A percentile compares a stretch with the other conserved stretches of the same genome.
Evolutionary conservation across 805 yeast genomes (phyloP).

Genomic region (Saccharomycopsis selenospora): DNA sequence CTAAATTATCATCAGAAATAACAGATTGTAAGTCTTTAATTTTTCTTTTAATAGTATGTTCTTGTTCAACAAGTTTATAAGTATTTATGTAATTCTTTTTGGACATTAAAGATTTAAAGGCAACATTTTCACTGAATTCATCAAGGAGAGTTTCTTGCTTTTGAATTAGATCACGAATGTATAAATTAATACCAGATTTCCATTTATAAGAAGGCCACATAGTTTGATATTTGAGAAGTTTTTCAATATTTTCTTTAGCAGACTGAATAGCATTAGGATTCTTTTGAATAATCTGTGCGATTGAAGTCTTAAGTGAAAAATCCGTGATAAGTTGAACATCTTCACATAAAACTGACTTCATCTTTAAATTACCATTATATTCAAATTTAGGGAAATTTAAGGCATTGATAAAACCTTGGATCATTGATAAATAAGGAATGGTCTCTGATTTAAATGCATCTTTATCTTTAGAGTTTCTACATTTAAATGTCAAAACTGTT

Average conservation of each 20-base stretch:
- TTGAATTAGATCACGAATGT: slow-evolving; percentile 31
- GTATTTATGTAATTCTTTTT: slow-evolving; percentile 41
- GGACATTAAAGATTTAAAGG: slow-evolving; percentile 23
- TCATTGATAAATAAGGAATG: slow-evolving; percentile 29
- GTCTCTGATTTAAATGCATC: slow-evolving; percentile 21
- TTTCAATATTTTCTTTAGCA: slow-evolving; percentile 31
- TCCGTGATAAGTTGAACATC: slow-evolving; percentile 35
- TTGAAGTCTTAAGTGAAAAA: slow-evolving; percentile 21
- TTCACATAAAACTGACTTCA: slow-evolving; percentile 15
- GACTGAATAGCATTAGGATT: slow-evolving; percentile 13
- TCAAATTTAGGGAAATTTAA: slow-evolving; percentile 9
- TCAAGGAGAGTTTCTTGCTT: slow-evolving; percentile 32
- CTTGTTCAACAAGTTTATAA: slow-evolving; percentile 39
- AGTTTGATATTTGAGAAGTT: slow-evolving; percentile 33
- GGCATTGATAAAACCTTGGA: slow-evolving; percentile 25
- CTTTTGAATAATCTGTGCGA: background rate
- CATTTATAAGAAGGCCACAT: slow-evolving; percentile 41
- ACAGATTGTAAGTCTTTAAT: slow-evolving; percentile 51
- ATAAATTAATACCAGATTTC: slow-evolving; percentile 30
- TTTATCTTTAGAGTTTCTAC: slow-evolving; percentile 29
- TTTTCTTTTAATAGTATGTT: slow-evolving; percentile 38
- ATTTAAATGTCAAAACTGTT: slow-evolving; percentile 39
- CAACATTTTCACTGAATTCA: slow-evolving; percentile 26
- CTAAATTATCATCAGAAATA: slow-evolving; percentile 82
- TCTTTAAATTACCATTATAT: slow-evolving; percentile 22